These are phyloP conservation scores for Marasmius fiardii DNA, from an alignment of 1,284 basidiomycete species.

Conservation along the genomic window DNA sequence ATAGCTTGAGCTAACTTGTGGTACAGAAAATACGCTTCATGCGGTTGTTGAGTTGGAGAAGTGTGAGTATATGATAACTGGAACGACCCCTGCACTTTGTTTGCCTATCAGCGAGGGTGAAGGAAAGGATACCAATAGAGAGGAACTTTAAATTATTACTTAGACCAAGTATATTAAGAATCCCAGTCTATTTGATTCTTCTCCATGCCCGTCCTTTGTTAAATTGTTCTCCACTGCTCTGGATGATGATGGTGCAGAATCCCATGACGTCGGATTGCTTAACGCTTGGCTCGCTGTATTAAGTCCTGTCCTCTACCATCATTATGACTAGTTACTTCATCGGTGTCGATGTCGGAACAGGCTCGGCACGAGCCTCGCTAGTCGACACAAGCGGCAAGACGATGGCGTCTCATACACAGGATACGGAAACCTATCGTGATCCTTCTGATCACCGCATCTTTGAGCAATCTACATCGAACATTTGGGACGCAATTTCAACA, in stretches of 20 bases:
- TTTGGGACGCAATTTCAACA: conserved; percentile 80
- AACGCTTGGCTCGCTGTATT: too few species aligned
- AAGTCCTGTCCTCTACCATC: too few species aligned
- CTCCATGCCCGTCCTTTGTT: too few species aligned
- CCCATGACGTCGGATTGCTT: too few species aligned
- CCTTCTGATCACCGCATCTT: conserved; percentile 88
- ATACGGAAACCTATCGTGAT: conserved; percentile 85
- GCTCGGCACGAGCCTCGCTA: conserved; percentile 88
- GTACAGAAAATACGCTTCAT: conserved; percentile 80
- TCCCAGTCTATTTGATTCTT: too few species aligned
- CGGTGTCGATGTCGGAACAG: conserved; percentile 84
- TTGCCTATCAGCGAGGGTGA: conserved; percentile 49
- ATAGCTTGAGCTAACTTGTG: conserved; percentile 82
- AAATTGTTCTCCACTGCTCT: too few species aligned
- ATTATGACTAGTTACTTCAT: conserved; percentile 49
- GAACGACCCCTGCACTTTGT: conserved; percentile 88
- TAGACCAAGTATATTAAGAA: too few species aligned
- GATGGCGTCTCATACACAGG: conserved; percentile 74
- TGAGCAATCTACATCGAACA: conserved; percentile 87
- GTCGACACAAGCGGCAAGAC: conserved; percentile 76
- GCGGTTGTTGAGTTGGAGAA: conserved; percentile 92
- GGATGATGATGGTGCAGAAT: too few species aligned
- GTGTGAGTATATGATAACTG: conserved; percentile 92
- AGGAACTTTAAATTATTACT: conserved; percentile 44
- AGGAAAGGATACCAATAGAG: conserved; percentile 31